These are phyloP conservation scores for Sarocladiaceae sp. DNA, from an alignment of 2,329 filamentous ascomycete genomes.

Conservation along the genomic window DNA sequence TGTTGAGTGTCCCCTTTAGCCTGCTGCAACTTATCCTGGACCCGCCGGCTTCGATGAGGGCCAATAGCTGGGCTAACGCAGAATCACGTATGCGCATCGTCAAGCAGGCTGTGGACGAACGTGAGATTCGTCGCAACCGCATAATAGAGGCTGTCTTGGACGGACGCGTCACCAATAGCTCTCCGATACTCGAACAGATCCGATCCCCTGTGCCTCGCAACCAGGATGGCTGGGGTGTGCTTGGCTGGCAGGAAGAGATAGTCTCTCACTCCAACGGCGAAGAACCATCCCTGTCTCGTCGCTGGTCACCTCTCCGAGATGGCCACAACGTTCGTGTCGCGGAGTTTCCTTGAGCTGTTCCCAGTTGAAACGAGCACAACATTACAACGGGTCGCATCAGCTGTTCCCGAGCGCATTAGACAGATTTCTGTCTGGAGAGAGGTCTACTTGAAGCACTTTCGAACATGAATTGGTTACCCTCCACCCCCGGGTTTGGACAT, in stretches of 20 bases:
- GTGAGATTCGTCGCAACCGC: conserved; percentile 50
- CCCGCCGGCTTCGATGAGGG: conserved; percentile 46
- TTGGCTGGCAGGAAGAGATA: conserved; percentile 43
- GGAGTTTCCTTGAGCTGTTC: background rate
- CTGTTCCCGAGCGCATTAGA: too few species aligned
- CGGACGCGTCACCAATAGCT: conserved; percentile 16
- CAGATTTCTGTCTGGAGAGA: too few species aligned
- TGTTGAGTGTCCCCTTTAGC: conserved; percentile 67
- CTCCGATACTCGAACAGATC: conserved; percentile 16
- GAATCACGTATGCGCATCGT: conserved; percentile 45
- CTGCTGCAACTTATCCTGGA: conserved; percentile 64
- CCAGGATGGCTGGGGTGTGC: conserved; percentile 39
- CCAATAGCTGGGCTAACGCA: conserved; percentile 45
- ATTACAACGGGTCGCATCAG: background rate
- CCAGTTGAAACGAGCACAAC: background rate
- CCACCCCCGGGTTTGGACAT: too few species aligned
- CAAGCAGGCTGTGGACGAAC: conserved; percentile 47
- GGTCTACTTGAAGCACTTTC: too few species aligned
- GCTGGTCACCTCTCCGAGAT: conserved; percentile 27
- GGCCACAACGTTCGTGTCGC: background rate
- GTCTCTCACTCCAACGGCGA: conserved; percentile 21
- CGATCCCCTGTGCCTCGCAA: conserved; percentile 33
- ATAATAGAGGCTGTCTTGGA: conserved; percentile 38
- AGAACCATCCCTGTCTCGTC: conserved; percentile 28
- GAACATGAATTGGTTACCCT: too few species aligned